Conservation (phyloP, 2,329 filamentous ascomycete genomes). For the Alternaria gansuensis region DNA sequence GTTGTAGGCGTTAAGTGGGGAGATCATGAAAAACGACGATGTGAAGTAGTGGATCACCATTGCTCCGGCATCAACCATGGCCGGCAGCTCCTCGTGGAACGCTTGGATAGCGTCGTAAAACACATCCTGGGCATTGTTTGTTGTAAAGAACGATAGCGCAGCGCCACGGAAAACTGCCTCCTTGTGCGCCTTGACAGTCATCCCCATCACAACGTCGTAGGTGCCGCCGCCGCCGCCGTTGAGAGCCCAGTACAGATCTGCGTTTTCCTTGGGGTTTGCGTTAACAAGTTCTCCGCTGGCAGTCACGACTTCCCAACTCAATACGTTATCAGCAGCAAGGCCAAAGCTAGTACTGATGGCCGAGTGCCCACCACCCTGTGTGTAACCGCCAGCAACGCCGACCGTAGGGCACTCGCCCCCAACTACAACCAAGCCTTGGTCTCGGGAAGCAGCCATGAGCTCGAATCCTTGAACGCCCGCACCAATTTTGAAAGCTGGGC, state of each 20-base stretch:
- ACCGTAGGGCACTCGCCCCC: constrained; percentile 54
- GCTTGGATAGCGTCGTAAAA: constrained; percentile 33
- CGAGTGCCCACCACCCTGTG: constrained; percentile 60
- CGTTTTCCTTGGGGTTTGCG: constrained; percentile 27
- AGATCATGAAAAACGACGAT: constrained; percentile 27
- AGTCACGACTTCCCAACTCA: constrained; percentile 37
- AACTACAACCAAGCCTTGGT: constrained; percentile 29
- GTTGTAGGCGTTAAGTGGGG: constrained; percentile 35
- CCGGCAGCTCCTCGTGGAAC: constrained; percentile 32
- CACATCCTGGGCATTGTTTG: constrained; percentile 20
- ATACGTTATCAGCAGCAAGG: constrained; percentile 38
- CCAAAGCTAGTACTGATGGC: constrained; percentile 59
- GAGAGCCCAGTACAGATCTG: constrained; percentile 43
- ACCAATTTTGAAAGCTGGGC: constrained; percentile 34
- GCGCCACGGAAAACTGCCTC: constrained; percentile 29
- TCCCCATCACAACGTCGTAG: constrained; percentile 36
- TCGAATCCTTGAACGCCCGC: constrained; percentile 41
- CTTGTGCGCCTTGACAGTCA: constrained; percentile 35
- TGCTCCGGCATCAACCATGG: constrained; percentile 32
- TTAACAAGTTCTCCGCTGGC: constrained; percentile 31
- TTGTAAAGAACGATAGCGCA: constrained; percentile 24
- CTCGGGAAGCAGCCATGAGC: constrained; percentile 29
- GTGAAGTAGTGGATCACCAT: constrained; percentile 34
- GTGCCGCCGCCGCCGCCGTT: constrained; percentile 42
- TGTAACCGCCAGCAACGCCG: constrained; percentile 52